phyloP scores from a whole-genome alignment of 805 yeast species.

The Myxozyma neotropica region DNA sequence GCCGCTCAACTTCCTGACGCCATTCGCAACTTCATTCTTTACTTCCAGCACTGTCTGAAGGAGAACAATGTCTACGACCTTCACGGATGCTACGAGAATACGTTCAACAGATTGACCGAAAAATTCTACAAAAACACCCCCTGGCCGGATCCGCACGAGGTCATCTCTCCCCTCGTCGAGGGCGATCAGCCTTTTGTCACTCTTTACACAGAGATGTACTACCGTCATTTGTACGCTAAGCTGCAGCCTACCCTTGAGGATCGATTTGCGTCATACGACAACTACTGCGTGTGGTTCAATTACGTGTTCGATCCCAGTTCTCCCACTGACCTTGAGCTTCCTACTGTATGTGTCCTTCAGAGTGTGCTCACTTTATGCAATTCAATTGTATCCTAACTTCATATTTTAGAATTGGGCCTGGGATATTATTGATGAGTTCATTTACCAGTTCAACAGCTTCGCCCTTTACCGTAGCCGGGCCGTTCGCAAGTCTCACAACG shows the following conservation, averaged over 20 bases:
- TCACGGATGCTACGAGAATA: slow-evolving; percentile 50
- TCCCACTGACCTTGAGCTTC: slow-evolving; percentile 51
- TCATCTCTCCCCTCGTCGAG: slow-evolving; percentile 50
- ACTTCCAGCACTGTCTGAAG: slow-evolving; percentile 48
- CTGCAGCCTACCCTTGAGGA: slow-evolving; percentile 50
- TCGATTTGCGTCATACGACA: slow-evolving; percentile 52
- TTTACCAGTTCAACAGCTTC: slow-evolving; percentile 54
- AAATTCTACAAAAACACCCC: slow-evolving; percentile 48
- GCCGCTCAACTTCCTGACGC: slow-evolving; percentile 48
- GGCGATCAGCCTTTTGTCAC: slow-evolving; percentile 51
- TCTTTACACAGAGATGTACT: slow-evolving; percentile 54
- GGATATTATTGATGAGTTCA: slow-evolving; percentile 57
- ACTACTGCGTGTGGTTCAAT: slow-evolving; percentile 54
- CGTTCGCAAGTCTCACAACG: slow-evolving; percentile 40
- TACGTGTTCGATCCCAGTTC: slow-evolving; percentile 49
- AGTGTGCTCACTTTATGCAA: no score
- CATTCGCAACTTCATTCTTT: slow-evolving; percentile 48
- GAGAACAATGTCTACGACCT: slow-evolving; percentile 51
- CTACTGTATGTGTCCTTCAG: slow-evolving; percentile 43
- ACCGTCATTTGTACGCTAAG: slow-evolving; percentile 53
- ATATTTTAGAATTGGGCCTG: slow-evolving; percentile 52
- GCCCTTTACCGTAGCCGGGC: slow-evolving; percentile 48
- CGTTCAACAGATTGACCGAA: slow-evolving; percentile 52
- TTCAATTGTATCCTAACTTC: neutral
- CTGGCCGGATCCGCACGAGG: slow-evolving; percentile 52